Base-by-base conservation (phyloP, 768 basidiomycete species). In the Stropharia rugosoannulata region DNA sequence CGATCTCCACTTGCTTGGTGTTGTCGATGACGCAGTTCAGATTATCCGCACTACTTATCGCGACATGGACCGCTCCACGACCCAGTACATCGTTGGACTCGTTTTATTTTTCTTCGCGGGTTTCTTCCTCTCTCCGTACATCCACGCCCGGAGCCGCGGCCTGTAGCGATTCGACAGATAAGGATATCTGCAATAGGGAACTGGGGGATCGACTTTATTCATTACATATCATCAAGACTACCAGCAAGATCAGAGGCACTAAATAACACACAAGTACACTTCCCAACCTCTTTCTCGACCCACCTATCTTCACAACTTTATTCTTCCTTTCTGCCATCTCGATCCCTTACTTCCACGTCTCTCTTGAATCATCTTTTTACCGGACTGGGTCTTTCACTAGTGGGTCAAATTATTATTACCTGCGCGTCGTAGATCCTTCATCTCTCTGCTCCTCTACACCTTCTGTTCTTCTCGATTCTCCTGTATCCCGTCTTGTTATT, bases 91-190 rank as follows among this genome's bases (percentile, higher is more conserved):
- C 29, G 5, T 32, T 32, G 5, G 2, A 29, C 15, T 18, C 2
- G 3, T 49, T 16, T 8, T 40, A 4, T 25, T 50, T 1, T n/a
- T 39, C 12, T 53, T 51, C 40, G 18, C 41, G 7, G 40, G 48
- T n/a, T 38, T 35, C 39, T 53, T 49, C 32, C 10, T 57, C 40
- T 42, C 40, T 7, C 41, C 48, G 4, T 15, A 54, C 36, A 18
- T 57, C 22, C 51, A 55, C 39, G 44, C 49, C 16, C 43, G 35
- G 50, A 49, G 53, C 44, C 44, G 29, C 9, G 35, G 41, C 43
- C 19, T 58, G 49, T 58, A 58, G 57, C 57, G 49, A 51, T 49
- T 51, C 50, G 29, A 46, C 58, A n/a, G 42, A 35, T 41, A 32
- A 42, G 29, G 25, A 51, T 38, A 38, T 49, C 40, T n/a, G 43